phyloP scores from a whole-genome alignment of 495 filamentous ascomycete species.

The Apodospora peruviana region DNA sequence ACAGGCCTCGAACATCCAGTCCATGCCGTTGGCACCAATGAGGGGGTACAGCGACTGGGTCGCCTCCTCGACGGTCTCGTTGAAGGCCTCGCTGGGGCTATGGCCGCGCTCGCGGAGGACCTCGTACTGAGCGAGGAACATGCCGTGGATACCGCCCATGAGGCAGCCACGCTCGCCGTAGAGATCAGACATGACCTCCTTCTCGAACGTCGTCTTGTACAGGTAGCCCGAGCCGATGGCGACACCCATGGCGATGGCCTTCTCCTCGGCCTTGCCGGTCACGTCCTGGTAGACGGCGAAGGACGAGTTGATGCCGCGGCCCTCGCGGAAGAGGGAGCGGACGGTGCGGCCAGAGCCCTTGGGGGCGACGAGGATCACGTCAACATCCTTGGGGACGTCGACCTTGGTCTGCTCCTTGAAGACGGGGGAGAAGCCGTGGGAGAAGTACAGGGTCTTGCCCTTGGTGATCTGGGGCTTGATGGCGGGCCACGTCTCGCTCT shows the following conservation, averaged over 20 bases:
- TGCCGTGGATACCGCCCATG: constrained; percentile 99
- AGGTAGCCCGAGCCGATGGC: constrained; percentile 95
- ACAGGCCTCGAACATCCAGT: constrained; percentile 99
- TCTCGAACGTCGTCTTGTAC: constrained; percentile 99
- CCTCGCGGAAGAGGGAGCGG: constrained; percentile 93
- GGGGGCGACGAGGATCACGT: constrained; percentile 98
- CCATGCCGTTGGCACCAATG: constrained; percentile 95
- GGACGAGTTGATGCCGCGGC: constrained; percentile 99
- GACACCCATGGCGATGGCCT: constrained; percentile 93
- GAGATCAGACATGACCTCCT: constrained; percentile 98
- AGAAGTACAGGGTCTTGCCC: constrained; percentile 99
- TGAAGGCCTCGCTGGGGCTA: constrained; percentile 97
- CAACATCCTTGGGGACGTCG: constrained; percentile 88
- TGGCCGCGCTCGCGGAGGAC: constrained; percentile 97
- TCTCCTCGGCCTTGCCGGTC: constrained; percentile 96
- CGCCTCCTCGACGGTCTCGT: constrained; percentile 99
- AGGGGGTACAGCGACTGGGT: constrained; percentile 96
- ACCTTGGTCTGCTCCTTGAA: constrained; percentile 99
- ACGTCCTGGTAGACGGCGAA: constrained; percentile 98
- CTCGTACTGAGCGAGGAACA: constrained; percentile 99
- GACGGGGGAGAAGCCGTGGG: constrained; percentile 99
- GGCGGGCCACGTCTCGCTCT: constrained; percentile 94
- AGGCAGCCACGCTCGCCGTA: constrained; percentile 99
- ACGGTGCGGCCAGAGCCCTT: constrained; percentile 99
- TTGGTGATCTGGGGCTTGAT: constrained; percentile 98